Conservation (phyloP, 108 stramenopile species). For the Nitzschia sp. region DNA sequence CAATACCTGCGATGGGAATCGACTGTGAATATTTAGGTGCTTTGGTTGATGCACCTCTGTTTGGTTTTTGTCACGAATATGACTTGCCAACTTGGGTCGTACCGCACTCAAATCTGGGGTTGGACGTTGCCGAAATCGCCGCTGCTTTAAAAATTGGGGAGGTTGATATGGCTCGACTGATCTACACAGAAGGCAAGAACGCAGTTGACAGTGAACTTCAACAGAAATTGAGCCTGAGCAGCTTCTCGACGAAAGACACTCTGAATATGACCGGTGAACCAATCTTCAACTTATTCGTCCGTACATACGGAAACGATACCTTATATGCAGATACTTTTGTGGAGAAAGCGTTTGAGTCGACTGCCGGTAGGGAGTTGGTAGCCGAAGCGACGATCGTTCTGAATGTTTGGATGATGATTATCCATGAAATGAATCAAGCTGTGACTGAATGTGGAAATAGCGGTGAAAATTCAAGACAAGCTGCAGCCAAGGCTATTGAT, state of each 20-base stretch:
- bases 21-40: constrained; percentile 33
- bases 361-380: not conserved
- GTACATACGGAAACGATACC: constrained; percentile 42
- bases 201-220: not conserved
- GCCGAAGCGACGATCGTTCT: constrained; percentile 47
- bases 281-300: constrained; percentile 30
- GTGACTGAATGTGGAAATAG: constrained; percentile 3
- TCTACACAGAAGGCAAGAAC: constrained; percentile 23
- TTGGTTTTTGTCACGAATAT: not conserved
- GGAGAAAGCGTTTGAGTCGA: constrained; percentile 37
- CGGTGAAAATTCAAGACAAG: constrained; percentile 38
- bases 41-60: not conserved
- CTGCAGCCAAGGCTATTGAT: constrained; percentile 44
- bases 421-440: constrained; percentile 53
- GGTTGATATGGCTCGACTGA: not conserved
- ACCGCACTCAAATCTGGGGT: not conserved
- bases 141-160: constrained; percentile 34
- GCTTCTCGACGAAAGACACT: constrained; percentile 7
- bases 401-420: constrained; percentile 69
- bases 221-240: constrained; percentile 11
- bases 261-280: constrained; percentile 42
- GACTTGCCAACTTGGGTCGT: not conserved
- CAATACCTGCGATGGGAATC: constrained; percentile 24
- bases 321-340: constrained; percentile 58
- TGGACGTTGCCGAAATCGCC: constrained; percentile 21